Percentiles rank a stretch among this genome's conserved stretches.
phyloP scores from a whole-genome alignment of 1,139 yeast genomes.

The Yamadazyma oceani region DNA sequence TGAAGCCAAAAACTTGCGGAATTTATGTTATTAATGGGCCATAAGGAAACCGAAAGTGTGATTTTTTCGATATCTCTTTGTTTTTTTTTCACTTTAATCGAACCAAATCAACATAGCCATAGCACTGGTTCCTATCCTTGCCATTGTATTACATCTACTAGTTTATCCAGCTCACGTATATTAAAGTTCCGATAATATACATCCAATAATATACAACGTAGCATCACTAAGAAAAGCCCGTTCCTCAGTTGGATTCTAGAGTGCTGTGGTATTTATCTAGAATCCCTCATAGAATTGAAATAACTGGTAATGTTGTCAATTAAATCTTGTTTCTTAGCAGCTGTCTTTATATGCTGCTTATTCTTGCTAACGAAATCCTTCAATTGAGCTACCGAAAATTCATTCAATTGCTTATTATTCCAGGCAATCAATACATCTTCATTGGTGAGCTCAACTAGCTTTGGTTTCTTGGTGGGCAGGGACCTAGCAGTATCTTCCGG shows the following conservation, averaged over 20 bases:
- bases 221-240: too few species aligned
- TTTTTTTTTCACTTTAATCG: background rate
- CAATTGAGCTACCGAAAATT: slow-evolving; percentile 43
- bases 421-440: slow-evolving; percentile 39
- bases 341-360: slow-evolving; percentile 33
- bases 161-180: too few species aligned
- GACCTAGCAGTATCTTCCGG: slow-evolving; percentile 1
- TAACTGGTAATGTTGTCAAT: slow-evolving; percentile 35
- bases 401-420: slow-evolving; percentile 33
- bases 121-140: too few species aligned
- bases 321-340: slow-evolving; percentile 42
- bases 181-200: background rate
- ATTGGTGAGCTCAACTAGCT: slow-evolving; percentile 28
- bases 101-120: too few species aligned
- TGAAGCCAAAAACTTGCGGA: slow-evolving; percentile 28
- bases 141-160: too few species aligned
- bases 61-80: background rate
- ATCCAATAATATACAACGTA: too few species aligned
- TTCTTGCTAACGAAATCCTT: slow-evolving; percentile 34
- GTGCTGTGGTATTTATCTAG: too few species aligned
- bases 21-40: background rate
- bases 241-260: too few species aligned
- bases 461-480: slow-evolving; percentile 21
- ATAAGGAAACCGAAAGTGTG: too few species aligned
- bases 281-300: slow-evolving; percentile 7